These are phyloP conservation scores for Penicillium oxalicum DNA, from an alignment of 2,329 filamentous ascomycete species.

Conservation along the genomic window DNA sequence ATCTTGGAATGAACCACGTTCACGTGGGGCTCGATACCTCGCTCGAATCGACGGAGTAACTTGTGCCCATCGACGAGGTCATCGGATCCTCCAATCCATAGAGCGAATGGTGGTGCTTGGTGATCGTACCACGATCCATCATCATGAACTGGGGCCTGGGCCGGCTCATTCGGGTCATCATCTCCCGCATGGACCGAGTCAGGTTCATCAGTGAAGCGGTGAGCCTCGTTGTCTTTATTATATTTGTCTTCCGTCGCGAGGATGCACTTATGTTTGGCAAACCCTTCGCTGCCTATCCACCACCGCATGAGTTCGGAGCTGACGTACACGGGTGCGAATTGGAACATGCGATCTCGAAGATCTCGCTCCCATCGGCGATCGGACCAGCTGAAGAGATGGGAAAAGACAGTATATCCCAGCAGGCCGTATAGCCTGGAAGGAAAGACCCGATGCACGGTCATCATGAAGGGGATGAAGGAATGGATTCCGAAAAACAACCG, in stretches of 20 bases:
- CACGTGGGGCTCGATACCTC: slow-evolving; percentile 74
- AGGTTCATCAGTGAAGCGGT: slow-evolving; percentile 9
- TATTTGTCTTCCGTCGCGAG: slow-evolving; percentile 70
- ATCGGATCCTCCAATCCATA: slow-evolving; percentile 83
- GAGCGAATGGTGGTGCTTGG: slow-evolving; percentile 71
- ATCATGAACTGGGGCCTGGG: slow-evolving; percentile 11
- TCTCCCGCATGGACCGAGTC: not conserved
- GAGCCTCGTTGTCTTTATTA: slow-evolving; percentile 50
- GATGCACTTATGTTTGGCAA: slow-evolving; percentile 79
- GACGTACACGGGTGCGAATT: slow-evolving; percentile 87
- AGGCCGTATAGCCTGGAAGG: slow-evolving; percentile 66
- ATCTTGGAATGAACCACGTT: slow-evolving; percentile 73
- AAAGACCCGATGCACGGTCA: slow-evolving; percentile 67
- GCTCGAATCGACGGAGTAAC: slow-evolving; percentile 67
- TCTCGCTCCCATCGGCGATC: slow-evolving; percentile 79
- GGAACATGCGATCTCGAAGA: slow-evolving; percentile 76
- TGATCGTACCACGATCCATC: slow-evolving; percentile 74
- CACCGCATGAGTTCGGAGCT: slow-evolving; percentile 86
- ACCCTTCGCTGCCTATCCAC: slow-evolving; percentile 88
- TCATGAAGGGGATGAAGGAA: slow-evolving; percentile 90
- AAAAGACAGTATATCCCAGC: slow-evolving; percentile 83
- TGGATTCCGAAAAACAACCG: slow-evolving; percentile 83
- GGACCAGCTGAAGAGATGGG: slow-evolving; percentile 82
- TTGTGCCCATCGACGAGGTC: slow-evolving; percentile 75
- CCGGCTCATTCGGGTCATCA: slow-evolving; percentile 13